A percentile compares a stretch with the other conserved stretches of the same genome.
These are phyloP conservation scores for Thecaphora frezii DNA, from an alignment of 1,284 basidiomycete species.

Conservation along the genomic window DNA sequence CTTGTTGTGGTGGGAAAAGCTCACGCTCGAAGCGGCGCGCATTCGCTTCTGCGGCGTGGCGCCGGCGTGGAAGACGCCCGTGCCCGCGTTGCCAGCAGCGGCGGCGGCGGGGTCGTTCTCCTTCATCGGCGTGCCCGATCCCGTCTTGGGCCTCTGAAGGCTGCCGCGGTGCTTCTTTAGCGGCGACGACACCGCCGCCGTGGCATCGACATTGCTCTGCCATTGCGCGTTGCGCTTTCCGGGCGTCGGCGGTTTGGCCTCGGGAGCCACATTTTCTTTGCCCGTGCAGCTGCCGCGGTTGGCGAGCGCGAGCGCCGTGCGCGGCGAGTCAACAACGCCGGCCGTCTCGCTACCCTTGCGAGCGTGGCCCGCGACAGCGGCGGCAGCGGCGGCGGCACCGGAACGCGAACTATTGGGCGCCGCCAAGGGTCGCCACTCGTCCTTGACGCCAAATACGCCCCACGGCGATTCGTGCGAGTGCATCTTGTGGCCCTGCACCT, in stretches of 20 bases:
- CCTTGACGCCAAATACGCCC: constrained; percentile 30
- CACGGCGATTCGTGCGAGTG: constrained; percentile 20
- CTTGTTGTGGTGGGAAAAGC: background rate
- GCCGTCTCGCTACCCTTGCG: too few species aligned
- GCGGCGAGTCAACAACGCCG: background rate
- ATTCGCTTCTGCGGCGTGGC: background rate
- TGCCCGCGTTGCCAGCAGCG: too few species aligned
- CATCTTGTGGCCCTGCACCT: constrained; percentile 32
- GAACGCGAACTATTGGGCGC: background rate
- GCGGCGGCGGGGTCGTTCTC: background rate
- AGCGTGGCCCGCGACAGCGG: too few species aligned
- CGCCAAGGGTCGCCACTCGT: constrained; percentile 26
- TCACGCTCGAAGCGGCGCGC: background rate
- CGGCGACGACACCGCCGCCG: background rate
- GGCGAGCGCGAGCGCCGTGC: background rate
- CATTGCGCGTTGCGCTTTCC: background rate
- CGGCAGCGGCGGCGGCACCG: too few species aligned
- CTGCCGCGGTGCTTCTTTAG: background rate
- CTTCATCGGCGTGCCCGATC: background rate
- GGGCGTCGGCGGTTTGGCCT: background rate
- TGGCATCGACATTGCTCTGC: background rate
- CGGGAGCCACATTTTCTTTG: background rate
- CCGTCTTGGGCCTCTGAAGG: background rate
- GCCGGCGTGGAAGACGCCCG: too few species aligned
- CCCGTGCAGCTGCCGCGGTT: background rate